Evolutionary conservation across 2,329 filamentous ascomycete genomes (phyloP).

Genomic region (Monilinia aucupariae): DNA sequence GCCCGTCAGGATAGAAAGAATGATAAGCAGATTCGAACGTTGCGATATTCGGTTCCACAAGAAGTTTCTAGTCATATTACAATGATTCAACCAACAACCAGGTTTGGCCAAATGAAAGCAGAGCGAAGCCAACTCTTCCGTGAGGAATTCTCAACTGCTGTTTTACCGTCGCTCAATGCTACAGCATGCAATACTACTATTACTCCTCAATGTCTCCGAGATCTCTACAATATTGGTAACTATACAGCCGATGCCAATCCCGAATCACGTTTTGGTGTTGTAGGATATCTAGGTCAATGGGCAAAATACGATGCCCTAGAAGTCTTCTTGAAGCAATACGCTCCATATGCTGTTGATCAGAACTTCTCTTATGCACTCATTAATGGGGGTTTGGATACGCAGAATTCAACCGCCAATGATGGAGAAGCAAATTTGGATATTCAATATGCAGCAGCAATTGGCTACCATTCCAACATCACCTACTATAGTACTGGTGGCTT

Average conservation of each 20-base stretch:
- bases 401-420: slow-evolving; percentile 39
- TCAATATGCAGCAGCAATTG: slow-evolving; percentile 47
- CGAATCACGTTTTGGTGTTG: slow-evolving; percentile 60
- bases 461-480: slow-evolving; percentile 46
- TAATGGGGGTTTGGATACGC: slow-evolving; percentile 36
- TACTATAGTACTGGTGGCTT: slow-evolving; percentile 53
- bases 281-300: slow-evolving; percentile 38
- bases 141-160: slow-evolving; percentile 18
- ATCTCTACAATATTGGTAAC: slow-evolving; percentile 42
- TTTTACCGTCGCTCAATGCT: slow-evolving; percentile 25
- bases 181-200: slow-evolving; percentile 32
- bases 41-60: slow-evolving; percentile 40
- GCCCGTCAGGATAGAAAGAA: slow-evolving; percentile 38
- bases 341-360: slow-evolving; percentile 24
- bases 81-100: slow-evolving; percentile 41
- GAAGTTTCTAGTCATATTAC: slow-evolving; percentile 37
- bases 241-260: slow-evolving; percentile 38
- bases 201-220: slow-evolving; percentile 35
- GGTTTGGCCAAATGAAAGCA: slow-evolving; percentile 43
- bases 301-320: slow-evolving; percentile 25
- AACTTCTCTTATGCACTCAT: slow-evolving; percentile 31
- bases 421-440: slow-evolving; percentile 39
- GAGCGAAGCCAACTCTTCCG: slow-evolving; percentile 29
- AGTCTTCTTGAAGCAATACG: slow-evolving; percentile 23
- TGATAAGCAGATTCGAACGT: slow-evolving; percentile 44